Evolutionary conservation across 495 filamentous ascomycete species (phyloP).

Genomic region (Tuber brumale): DNA sequence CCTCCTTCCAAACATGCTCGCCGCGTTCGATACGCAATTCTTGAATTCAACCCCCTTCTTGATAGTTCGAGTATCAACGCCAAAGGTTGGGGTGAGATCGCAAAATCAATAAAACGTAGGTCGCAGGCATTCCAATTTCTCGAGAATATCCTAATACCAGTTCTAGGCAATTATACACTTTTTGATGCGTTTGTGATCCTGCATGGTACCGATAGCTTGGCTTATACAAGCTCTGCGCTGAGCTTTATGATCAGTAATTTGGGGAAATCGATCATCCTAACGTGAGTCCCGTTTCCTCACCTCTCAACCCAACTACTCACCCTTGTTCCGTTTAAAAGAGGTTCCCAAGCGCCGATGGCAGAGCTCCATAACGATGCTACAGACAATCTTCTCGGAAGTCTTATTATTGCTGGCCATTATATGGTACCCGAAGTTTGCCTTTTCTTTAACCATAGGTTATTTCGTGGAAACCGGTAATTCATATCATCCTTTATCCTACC

Average conservation of each 20-base stretch:
- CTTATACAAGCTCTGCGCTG: slow-evolving; percentile 85
- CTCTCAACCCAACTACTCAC: not conserved
- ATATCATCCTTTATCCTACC: not conserved
- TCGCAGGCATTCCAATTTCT: not conserved
- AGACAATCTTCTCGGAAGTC: slow-evolving; percentile 86
- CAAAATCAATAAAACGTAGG: slow-evolving; percentile 51
- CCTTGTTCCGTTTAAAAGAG: slow-evolving; percentile 39
- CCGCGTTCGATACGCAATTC: slow-evolving; percentile 75
- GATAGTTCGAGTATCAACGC: slow-evolving; percentile 91
- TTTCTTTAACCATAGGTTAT: slow-evolving; percentile 92
- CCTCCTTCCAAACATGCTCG: slow-evolving; percentile 74
- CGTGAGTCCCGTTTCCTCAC: slow-evolving; percentile 38
- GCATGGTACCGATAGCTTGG: slow-evolving; percentile 91
- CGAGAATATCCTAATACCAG: not conserved
- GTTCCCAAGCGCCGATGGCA: slow-evolving; percentile 87
- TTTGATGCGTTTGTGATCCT: slow-evolving; percentile 94
- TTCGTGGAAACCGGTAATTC: slow-evolving; percentile 67
- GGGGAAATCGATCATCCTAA: slow-evolving; percentile 86
- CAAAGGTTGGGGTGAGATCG: slow-evolving; percentile 84
- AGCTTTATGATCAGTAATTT: slow-evolving; percentile 93
- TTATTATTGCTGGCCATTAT: slow-evolving; percentile 93
- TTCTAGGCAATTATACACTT: slow-evolving; percentile 66
- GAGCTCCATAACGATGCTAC: slow-evolving; percentile 89
- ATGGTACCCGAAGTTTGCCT: slow-evolving; percentile 93
- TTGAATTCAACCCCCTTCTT: slow-evolving; percentile 79